Conservation (phyloP, 176 grass and related monocot genomes). For the Urochloa ruziziensis region DNA sequence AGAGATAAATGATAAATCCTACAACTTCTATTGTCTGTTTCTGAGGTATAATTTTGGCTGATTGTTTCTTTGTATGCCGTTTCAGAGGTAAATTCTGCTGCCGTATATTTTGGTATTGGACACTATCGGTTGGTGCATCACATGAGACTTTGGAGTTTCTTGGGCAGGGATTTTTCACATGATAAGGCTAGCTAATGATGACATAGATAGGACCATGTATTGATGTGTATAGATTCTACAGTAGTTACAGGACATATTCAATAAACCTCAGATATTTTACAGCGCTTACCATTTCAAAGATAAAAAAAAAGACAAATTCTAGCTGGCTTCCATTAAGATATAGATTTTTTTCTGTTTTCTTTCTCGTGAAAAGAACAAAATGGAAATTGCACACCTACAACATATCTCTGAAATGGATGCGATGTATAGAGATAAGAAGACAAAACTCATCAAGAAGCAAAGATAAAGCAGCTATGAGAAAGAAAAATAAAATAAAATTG, state of each 20-base stretch:
- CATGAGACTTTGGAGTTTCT: slow-evolving; percentile 33
- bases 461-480: not conserved
- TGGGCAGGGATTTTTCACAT: slow-evolving; percentile 13
- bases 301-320: slow-evolving; percentile 21
- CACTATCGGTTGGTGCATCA: not conserved
- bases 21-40: not conserved
- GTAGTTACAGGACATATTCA: not conserved
- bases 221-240: slow-evolving; percentile 18
- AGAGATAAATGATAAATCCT: not conserved
- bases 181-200: slow-evolving; percentile 31
- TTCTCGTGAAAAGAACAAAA: slow-evolving; percentile 27
- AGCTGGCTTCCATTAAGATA: slow-evolving; percentile 15
- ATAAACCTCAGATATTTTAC: not conserved
- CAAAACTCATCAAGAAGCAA: slow-evolving; percentile 26
- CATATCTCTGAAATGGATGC: slow-evolving; percentile 19
- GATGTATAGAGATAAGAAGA: slow-evolving; percentile 15
- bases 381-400: not conserved
- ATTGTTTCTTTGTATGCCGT: not conserved
- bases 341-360: not conserved
- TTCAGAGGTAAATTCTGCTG: not conserved
- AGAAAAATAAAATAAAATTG: not conserved
- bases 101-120: not conserved
- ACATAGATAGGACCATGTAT: slow-evolving; percentile 29
- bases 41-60: not conserved
- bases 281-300: not conserved